A percentile compares a stretch with the other conserved stretches of the same genome.
Evolutionary conservation across 2,329 filamentous ascomycete genomes (phyloP).

Genomic region (Tetracladium maxilliforme): DNA sequence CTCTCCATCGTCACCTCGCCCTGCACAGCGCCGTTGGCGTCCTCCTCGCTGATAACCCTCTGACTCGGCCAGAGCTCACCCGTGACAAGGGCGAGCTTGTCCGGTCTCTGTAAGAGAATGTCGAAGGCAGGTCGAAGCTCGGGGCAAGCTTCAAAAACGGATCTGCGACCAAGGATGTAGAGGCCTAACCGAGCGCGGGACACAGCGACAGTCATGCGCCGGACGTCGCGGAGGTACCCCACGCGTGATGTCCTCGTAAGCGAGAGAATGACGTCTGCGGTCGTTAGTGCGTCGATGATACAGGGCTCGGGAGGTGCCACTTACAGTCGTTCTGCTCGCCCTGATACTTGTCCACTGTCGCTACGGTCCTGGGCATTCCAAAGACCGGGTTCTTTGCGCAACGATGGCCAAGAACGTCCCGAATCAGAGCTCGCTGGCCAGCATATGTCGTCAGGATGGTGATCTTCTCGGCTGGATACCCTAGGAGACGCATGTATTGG

Average conservation of each 20-base stretch:
- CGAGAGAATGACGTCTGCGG: conserved; percentile 75
- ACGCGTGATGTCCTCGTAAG: conserved; percentile 78
- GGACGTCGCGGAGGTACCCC: conserved; percentile 85
- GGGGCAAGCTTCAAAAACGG: conserved; percentile 77
- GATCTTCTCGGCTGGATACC: conserved; percentile 70
- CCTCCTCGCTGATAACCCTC: conserved; percentile 29
- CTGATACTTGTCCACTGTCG: conserved; percentile 97
- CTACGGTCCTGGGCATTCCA: conserved; percentile 76
- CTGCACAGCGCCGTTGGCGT: conserved; percentile 30
- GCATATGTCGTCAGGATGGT: conserved; percentile 89
- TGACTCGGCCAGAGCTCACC: conserved; percentile 73
- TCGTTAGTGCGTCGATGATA: conserved; percentile 5
- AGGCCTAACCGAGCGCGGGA: conserved; percentile 84
- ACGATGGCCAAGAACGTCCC: conserved; percentile 70
- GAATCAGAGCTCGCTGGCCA: conserved; percentile 77
- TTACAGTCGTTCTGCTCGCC: conserved; percentile 98
- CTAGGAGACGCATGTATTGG: conserved; percentile 93
- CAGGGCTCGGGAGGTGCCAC: conserved; percentile 19
- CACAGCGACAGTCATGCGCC: conserved; percentile 84
- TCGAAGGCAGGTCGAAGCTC: conserved; percentile 83
- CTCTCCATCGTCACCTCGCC: conserved; percentile 66
- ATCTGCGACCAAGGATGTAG: conserved; percentile 79
- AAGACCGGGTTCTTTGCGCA: conserved; percentile 77
- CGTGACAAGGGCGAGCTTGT: conserved; percentile 68
- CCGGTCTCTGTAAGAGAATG: conserved; percentile 58